Evolutionary conservation across 2,329 filamentous ascomycete species (phyloP).

Genomic region (Alternaria ethzedia): DNA sequence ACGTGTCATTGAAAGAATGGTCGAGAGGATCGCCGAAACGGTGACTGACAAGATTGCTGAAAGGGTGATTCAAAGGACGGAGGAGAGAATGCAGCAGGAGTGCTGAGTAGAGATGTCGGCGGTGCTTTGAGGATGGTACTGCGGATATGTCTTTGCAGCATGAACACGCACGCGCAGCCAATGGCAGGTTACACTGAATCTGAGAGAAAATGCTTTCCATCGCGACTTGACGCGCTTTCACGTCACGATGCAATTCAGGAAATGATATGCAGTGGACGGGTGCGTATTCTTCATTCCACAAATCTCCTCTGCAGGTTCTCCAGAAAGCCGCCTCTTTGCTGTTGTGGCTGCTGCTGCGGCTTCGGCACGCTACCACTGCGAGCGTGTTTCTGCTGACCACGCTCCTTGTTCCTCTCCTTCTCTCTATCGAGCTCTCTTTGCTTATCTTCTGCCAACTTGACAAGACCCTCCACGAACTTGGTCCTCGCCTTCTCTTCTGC

Average conservation of each 20-base stretch:
- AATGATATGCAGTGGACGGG: not conserved
- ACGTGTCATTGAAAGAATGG: not conserved
- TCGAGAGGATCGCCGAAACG: not conserved
- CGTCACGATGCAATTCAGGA: constrained; percentile 6
- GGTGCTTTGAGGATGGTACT: not conserved
- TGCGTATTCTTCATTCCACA: constrained; percentile 26
- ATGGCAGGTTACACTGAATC: not conserved
- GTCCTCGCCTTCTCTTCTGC: constrained; percentile 86
- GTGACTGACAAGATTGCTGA: not conserved
- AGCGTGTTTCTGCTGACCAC: constrained; percentile 25
- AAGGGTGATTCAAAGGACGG: not conserved
- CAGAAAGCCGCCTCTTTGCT: constrained; percentile 43
- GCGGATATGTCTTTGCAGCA: not conserved
- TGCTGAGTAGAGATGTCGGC: not conserved
- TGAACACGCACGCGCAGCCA: not conserved
- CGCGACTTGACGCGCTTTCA: constrained; percentile 12
- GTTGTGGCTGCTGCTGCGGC: constrained; percentile 19
- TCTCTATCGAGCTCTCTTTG: constrained; percentile 55
- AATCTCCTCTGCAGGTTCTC: constrained; percentile 50
- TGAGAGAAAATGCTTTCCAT: not conserved
- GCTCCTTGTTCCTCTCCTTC: constrained; percentile 25
- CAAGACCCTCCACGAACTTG: constrained; percentile 81
- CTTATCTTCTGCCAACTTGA: constrained; percentile 81
- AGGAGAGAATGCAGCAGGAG: not conserved
- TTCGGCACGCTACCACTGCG: constrained; percentile 34